phyloP scores from a whole-genome alignment of 2,329 filamentous ascomycete genomes.

The Diplodia intermedia region DNA sequence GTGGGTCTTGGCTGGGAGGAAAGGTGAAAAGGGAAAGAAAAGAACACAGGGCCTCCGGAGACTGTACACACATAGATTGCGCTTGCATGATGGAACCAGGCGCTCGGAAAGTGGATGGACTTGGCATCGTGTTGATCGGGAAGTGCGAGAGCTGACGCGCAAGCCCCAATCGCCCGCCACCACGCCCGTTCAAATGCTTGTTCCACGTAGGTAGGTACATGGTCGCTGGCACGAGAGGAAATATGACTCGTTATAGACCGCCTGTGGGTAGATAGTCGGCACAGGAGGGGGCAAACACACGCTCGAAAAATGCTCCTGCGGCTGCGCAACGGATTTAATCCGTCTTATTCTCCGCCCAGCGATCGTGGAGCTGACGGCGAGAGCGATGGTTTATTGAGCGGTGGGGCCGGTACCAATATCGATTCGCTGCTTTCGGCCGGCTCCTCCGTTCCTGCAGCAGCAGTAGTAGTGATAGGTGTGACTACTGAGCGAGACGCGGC shows the following conservation, averaged over 20 bases:
- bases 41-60: not conserved
- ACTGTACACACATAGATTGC: not conserved
- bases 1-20: not conserved
- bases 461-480: not conserved
- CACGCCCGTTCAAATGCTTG: not conserved
- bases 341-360: not conserved
- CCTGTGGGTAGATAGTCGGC: too few species aligned
- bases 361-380: slow-evolving; percentile 1
- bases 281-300: not conserved
- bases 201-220: not conserved
- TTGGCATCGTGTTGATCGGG: not conserved
- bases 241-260: too few species aligned
- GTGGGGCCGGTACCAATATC: slow-evolving; percentile 2
- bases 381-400: slow-evolving; percentile 3
- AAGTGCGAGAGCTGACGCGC: not conserved
- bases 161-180: not conserved
- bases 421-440: slow-evolving; percentile 22
- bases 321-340: not conserved
- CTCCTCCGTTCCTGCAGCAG: slow-evolving; percentile 19
- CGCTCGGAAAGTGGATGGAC: not conserved
- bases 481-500: slow-evolving; percentile 1
- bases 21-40: not conserved
- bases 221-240: too few species aligned
- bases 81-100: slow-evolving; percentile 11
- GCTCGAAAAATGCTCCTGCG: too few species aligned